Conservation (phyloP, 371 early-diverging fungal genomes). For the Entomophthora muscae region DNA sequence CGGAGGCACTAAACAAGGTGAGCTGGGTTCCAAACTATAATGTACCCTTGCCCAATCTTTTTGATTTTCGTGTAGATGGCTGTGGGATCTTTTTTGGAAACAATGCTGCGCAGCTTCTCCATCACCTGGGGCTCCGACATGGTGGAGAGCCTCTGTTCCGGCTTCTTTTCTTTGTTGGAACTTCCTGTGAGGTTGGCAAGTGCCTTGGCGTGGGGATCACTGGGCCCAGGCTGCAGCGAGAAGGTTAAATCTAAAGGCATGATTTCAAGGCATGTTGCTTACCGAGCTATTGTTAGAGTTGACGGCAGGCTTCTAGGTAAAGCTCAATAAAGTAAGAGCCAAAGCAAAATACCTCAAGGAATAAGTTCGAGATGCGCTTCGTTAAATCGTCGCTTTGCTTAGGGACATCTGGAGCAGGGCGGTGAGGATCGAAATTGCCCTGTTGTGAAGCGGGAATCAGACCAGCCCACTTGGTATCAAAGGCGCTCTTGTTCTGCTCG, state of each 20-base stretch:
- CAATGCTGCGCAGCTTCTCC: conserved; percentile 64
- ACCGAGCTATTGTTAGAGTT: neutral
- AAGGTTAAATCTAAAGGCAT: conserved; percentile 13
- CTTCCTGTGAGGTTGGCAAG: conserved; percentile 15
- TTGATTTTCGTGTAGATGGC: conserved; percentile 70
- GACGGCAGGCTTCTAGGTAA: neutral
- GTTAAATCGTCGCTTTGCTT: neutral
- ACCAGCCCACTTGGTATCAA: conserved; percentile 8
- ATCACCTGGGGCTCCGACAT: conserved; percentile 83
- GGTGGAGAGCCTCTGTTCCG: conserved; percentile 53
- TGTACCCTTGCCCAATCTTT: conserved; percentile 89
- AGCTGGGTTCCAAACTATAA: neutral
- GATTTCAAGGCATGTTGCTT: conserved; percentile 12
- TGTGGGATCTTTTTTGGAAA: conserved; percentile 76
- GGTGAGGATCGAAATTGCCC: neutral
- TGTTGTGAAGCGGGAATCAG: conserved; percentile 3
- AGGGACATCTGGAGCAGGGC: neutral
- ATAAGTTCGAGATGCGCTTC: conserved; percentile 4
- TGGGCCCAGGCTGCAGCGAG: conserved; percentile 14
- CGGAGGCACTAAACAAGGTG: conserved; percentile 57
- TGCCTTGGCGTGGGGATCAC: conserved; percentile 4
- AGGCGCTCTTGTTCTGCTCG: conserved; percentile 28
- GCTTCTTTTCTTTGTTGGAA: conserved; percentile 23
- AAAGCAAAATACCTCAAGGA: conserved; percentile 1
- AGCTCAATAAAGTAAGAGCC: neutral